phyloP scores from a whole-genome alignment of 2,329 filamentous ascomycete genomes.

The Aschersonia sp. region DNA sequence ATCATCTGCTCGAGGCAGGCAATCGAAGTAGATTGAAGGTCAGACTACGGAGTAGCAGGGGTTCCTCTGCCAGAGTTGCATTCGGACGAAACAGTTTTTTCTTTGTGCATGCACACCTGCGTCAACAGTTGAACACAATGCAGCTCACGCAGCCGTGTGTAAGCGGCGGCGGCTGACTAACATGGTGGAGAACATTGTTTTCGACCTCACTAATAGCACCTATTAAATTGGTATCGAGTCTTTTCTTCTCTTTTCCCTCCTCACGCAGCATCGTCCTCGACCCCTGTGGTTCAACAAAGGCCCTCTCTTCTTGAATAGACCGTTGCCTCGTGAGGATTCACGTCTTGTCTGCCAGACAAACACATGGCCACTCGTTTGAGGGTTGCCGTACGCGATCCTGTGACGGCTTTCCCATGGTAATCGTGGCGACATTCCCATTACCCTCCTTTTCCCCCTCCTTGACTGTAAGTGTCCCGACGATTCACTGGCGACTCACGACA shows the following conservation, averaged over 20 bases:
- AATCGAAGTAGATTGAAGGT: too few species aligned
- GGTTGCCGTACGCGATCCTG: slow-evolving; percentile 17
- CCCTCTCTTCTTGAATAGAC: slow-evolving; percentile 8
- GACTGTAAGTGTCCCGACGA: background rate
- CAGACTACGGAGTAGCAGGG: too few species aligned
- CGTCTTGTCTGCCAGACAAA: slow-evolving; percentile 20
- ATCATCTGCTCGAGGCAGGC: too few species aligned
- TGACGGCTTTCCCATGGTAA: slow-evolving; percentile 29
- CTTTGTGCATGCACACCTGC: background rate
- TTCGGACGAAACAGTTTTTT: too few species aligned
- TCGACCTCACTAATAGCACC: background rate
- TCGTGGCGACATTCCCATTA: slow-evolving; percentile 20
- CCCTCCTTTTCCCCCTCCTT: background rate
- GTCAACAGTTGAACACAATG: background rate
- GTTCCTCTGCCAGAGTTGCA: too few species aligned
- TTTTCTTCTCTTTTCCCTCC: slow-evolving; percentile 6
- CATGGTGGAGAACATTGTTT: background rate
- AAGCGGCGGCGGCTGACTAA: slow-evolving; percentile 1
- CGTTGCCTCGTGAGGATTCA: slow-evolving; percentile 6
- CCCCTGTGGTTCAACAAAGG: slow-evolving; percentile 5
- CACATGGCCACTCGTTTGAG: slow-evolving; percentile 26
- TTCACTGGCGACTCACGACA: too few species aligned
- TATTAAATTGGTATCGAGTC: background rate
- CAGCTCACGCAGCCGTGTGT: background rate
- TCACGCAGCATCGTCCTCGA: slow-evolving; percentile 16